Evolutionary conservation across 177 flowering plant genomes (phyloP).

Genomic region (Vitis hybrid): DNA sequence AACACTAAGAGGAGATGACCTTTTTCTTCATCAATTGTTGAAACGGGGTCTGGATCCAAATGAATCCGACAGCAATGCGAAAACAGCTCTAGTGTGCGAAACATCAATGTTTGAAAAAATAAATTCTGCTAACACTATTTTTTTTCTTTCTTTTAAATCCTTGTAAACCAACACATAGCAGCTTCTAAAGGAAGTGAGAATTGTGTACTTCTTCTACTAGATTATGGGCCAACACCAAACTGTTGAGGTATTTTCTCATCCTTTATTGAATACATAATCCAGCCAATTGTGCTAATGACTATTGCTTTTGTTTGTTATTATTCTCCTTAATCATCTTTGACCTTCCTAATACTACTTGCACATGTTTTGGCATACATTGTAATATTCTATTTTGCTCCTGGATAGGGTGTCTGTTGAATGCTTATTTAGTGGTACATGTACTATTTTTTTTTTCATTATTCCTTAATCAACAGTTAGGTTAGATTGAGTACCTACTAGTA

Average conservation of each 20-base stretch:
- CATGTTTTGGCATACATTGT: too few relatives aligned
- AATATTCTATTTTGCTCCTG: too few relatives aligned
- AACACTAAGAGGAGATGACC: slow-evolving; percentile 72
- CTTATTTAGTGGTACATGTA: too few relatives aligned
- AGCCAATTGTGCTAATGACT: too few relatives aligned
- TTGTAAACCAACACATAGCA: slow-evolving; percentile 65
- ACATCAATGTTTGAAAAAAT: not conserved
- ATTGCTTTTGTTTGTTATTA: too few relatives aligned
- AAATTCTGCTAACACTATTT: not conserved
- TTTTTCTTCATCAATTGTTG: slow-evolving; percentile 63
- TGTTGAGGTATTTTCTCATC: slow-evolving; percentile 52
- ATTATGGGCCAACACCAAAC: slow-evolving; percentile 75
- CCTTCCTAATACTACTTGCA: not conserved
- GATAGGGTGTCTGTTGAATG: too few relatives aligned
- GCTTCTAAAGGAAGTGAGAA: slow-evolving; percentile 67
- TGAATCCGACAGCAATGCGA: slow-evolving; percentile 77
- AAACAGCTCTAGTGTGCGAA: slow-evolving; percentile 70
- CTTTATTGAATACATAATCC: too few relatives aligned
- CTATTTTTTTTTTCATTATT: too few relatives aligned
- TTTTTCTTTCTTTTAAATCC: not conserved
- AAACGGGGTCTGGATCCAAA: slow-evolving; percentile 82
- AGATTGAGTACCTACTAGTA: too few relatives aligned
- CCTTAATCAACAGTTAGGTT: too few relatives aligned
- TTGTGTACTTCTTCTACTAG: slow-evolving; percentile 68
- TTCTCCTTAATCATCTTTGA: slow-evolving; percentile 22